Evolutionary conservation across 2,329 filamentous ascomycete species (phyloP).

Genomic region (Nemania abortiva): DNA sequence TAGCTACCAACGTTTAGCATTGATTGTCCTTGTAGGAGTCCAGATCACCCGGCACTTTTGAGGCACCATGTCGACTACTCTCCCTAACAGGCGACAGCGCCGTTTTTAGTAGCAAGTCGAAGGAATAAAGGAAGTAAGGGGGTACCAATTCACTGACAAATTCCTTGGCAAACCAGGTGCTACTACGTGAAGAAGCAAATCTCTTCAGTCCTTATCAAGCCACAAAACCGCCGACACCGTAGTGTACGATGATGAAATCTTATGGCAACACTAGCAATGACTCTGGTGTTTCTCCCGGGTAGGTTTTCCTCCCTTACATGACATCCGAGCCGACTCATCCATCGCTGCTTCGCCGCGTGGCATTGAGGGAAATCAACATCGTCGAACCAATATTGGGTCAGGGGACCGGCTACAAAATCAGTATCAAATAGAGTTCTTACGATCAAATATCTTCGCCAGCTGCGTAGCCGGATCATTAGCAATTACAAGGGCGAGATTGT

Average conservation of each 20-base stretch:
- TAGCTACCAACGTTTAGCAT: too few relatives aligned
- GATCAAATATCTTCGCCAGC: neutral
- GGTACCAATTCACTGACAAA: neutral
- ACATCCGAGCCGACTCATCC: neutral
- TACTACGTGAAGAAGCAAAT: too few relatives aligned
- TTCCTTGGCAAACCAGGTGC: neutral
- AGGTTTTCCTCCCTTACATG: neutral
- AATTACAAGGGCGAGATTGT: neutral
- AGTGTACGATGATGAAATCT: neutral
- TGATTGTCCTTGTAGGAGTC: too few relatives aligned
- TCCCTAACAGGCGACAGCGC: neutral
- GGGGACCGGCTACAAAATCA: neutral
- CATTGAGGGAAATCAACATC: neutral
- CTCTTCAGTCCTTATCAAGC: too few relatives aligned
- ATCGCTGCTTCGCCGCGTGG: neutral
- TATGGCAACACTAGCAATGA: neutral
- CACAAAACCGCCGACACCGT: neutral
- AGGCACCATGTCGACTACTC: neutral
- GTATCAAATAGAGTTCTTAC: neutral
- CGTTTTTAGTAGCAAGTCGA: neutral
- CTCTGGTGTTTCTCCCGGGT: constrained; percentile 2
- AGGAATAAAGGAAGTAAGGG: neutral
- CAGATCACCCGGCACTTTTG: neutral
- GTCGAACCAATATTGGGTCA: neutral
- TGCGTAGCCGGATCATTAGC: neutral